Evolutionary conservation across 495 filamentous ascomycete genomes (phyloP).

Genomic region (Cenococcum geophilum): DNA sequence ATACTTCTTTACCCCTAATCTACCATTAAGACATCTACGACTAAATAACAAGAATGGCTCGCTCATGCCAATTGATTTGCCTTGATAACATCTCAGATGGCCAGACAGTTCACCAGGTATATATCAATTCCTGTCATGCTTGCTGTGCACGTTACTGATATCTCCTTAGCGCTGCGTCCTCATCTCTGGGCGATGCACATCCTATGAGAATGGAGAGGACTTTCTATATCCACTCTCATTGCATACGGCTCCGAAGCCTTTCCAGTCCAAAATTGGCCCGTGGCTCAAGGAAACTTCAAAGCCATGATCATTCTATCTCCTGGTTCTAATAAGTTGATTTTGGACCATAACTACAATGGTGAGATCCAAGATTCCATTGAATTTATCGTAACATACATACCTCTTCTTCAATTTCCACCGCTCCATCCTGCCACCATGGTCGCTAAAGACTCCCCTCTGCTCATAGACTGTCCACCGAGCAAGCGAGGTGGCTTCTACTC

Average conservation of each 20-base stretch:
- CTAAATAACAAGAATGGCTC: slow-evolving; percentile 6
- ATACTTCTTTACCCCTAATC: not conserved
- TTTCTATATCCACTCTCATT: slow-evolving; percentile 14
- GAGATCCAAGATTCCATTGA: slow-evolving; percentile 5
- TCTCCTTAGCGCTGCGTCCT: slow-evolving; percentile 20
- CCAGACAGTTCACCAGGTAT: slow-evolving; percentile 23
- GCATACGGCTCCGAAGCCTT: slow-evolving; percentile 23
- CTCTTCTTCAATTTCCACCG: slow-evolving; percentile 41
- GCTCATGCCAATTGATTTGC: not conserved
- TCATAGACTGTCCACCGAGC: slow-evolving; percentile 40
- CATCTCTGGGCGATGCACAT: slow-evolving; percentile 13
- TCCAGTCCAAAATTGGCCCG: slow-evolving; percentile 27
- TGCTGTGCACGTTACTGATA: not conserved
- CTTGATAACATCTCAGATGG: slow-evolving; percentile 19
- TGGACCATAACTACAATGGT: slow-evolving; percentile 13
- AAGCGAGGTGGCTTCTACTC: slow-evolving; percentile 37
- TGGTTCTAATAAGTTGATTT: slow-evolving; percentile 13
- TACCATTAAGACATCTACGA: not conserved
- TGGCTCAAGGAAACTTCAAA: slow-evolving; percentile 22
- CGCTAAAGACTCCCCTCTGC: slow-evolving; percentile 43
- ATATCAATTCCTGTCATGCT: not conserved
- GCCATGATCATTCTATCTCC: slow-evolving; percentile 25
- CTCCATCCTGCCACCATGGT: slow-evolving; percentile 48
- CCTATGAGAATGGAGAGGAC: slow-evolving; percentile 1
- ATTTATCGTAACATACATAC: slow-evolving; percentile 31